Evolutionary conservation across 805 yeast species (phyloP).

Genomic region (Debaryomyces prosopidis): DNA sequence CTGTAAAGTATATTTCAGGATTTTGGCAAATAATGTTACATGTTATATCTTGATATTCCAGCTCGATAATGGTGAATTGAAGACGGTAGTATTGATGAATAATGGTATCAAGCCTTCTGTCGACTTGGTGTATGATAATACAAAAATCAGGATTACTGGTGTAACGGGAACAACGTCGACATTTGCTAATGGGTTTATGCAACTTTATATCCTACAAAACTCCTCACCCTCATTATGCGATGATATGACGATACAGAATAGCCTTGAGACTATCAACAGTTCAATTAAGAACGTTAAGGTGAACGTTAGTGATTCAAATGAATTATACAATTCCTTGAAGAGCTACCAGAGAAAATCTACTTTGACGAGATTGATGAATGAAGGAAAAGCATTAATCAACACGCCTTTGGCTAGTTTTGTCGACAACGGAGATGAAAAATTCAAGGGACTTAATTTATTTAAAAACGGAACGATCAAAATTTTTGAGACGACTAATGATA

Average conservation of each 20-base stretch:
- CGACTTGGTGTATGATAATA: constrained; percentile 25
- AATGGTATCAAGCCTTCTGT: constrained; percentile 31
- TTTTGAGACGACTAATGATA: constrained; percentile 12
- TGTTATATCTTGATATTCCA: constrained; percentile 27
- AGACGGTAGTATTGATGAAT: constrained; percentile 21
- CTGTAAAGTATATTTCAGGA: constrained; percentile 31
- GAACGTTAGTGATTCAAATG: constrained; percentile 12
- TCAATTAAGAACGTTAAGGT: constrained; percentile 7
- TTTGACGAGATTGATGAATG: constrained; percentile 18
- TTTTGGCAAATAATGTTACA: constrained; percentile 26
- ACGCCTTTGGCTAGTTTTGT: constrained; percentile 31
- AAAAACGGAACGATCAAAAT: constrained; percentile 23
- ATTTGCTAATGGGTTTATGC: constrained; percentile 32
- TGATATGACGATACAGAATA: constrained; percentile 14
- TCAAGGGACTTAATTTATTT: constrained; percentile 18
- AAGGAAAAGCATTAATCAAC: constrained; percentile 17
- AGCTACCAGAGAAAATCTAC: constrained; percentile 16
- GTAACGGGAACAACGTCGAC: constrained; percentile 36
- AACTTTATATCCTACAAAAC: constrained; percentile 19
- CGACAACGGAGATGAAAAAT: constrained; percentile 24
- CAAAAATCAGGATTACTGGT: constrained; percentile 32
- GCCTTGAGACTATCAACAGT: constrained; percentile 10
- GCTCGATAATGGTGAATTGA: constrained; percentile 3
- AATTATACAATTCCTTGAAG: constrained; percentile 20
- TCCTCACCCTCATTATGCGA: constrained; percentile 21